Evolutionary conservation across 1,139 yeast genomes (phyloP), one percentile per base, ranked within the genome.

Genomic region (Yamadazyma pseudoaaseri): DNA sequence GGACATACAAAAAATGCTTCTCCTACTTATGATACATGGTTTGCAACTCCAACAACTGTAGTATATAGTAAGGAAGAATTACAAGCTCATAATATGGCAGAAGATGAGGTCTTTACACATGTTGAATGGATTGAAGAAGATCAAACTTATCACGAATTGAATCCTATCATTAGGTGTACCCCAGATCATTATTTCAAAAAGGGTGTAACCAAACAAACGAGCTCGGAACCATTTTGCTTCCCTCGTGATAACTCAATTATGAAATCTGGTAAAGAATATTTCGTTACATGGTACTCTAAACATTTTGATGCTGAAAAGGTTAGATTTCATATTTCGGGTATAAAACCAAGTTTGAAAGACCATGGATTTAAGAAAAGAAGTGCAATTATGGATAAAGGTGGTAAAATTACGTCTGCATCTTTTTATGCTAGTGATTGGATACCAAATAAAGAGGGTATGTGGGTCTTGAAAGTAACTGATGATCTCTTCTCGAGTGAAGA

Each of bases 141-240:
- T 55, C 68, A 72, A 12, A 74, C 85, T 1, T 82, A 85, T 49
- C 81, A 77, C 27, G 61, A 71, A 15, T 68, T 87, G 52, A 84
- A 81, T 49, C 96, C 96, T 0, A 58, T 87, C 36, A 74, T 86
- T 49, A 72, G 96, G 58, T 87, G 96, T 60, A 84, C 90, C 3
- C 96, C 96, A 1, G 83, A 82, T 34, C 58, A 72, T 30, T 87
- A 84, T 54, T 70, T 67, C 50, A 73, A 72, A 47, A 84, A 79
- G 55, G 92, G 92, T 7, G 38, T 66, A 27, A 81, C 78, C 23
- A 77, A 76, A 48, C 75, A 75, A 42, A 55, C 59, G 16, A 41
- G 58, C 0, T 74, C 86, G 24, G 90, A 70, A 37, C 96, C 96
- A 12, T 85, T 86, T 56, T 87, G 96, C 57, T 76, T 85, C 17